Evolutionary conservation across 75 land plant genomes (phyloP), one percentile per base, ranked within the genome.

Genomic region (Sequoia sempervirens): DNA sequence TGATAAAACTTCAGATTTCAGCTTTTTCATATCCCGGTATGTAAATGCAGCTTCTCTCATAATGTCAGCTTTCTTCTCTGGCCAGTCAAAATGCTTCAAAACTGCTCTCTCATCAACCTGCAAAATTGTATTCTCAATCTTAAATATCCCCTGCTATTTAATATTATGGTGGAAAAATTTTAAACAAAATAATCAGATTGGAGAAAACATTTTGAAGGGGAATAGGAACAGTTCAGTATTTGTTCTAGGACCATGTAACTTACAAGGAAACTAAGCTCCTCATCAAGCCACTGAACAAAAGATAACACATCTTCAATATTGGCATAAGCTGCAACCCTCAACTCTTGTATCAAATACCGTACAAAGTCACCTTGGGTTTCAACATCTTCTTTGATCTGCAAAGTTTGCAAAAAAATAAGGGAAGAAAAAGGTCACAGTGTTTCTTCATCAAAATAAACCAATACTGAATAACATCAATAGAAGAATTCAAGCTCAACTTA

Each of bases 61-160:
- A 14, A 92, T 92, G 81, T 96, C 98, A 26, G 98, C 95, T 83
- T 96, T 96, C 41, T 87, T 82, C 86, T 96, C 99, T 70, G 99
- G 99, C 99, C 97, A 96, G 80, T 90, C 91, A 80, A 97, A 97
- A 70, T 97, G 96, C 86, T 93, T 97, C 64, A 97, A 86, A 23
- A 97, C 99, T 18, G 99, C 99, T 83, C 96, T 88, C 84, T 97
- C 99, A 68, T 97, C 99, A n/a, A 94, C 95, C 90, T 93, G 81
- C 30, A 58, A 76, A 30, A 85, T 79, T 12, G 15, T 38, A 80
- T 61, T 47, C 45, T 80, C 14, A 37, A 58, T 37, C 58, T n/a
- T 54, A 4, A 84, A 18, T 36, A 38, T 52, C 74, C 85, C 54
- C 1, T 66, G 73, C 64, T 46, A 40, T 34, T 50, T 36, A 46